phyloP scores from a whole-genome alignment of 257 asterid genomes.

The Gynochthodes officinalis region DNA sequence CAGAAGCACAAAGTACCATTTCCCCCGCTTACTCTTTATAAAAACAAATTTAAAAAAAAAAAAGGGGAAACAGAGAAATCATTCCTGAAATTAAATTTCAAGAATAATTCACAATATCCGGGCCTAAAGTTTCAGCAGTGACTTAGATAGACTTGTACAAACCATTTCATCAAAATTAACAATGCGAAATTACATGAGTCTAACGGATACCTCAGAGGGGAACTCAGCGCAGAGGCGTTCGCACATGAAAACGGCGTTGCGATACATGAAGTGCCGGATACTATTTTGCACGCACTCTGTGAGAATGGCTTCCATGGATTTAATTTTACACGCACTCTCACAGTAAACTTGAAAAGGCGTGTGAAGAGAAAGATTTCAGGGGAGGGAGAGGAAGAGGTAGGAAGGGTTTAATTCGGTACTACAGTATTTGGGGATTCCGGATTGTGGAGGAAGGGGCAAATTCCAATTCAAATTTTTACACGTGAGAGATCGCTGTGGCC shows the following conservation, averaged over 20 bases:
- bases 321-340: background rate
- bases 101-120: background rate
- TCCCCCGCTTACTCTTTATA: background rate
- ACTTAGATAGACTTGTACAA: too few species aligned
- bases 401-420: slow-evolving; percentile 5
- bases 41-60: background rate
- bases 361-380: background rate
- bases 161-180: background rate
- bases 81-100: background rate
- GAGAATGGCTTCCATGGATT: slow-evolving; percentile 66
- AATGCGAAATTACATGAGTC: background rate
- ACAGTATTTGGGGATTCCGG: background rate
- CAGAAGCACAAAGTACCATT: background rate
- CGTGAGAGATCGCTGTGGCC: background rate
- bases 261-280: slow-evolving; percentile 58
- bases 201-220: slow-evolving; percentile 67
- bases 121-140: too few species aligned
- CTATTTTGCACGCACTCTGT: slow-evolving; percentile 67
- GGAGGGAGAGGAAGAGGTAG: background rate
- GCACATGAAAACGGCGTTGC: slow-evolving; percentile 89
- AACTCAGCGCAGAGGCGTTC: slow-evolving; percentile 94
- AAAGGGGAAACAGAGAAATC: too few species aligned
- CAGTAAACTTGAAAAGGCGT: background rate
- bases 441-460: slow-evolving; percentile 1
- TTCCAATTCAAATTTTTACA: slow-evolving; percentile 12